Conservation (phyloP, 2,329 filamentous ascomycete genomes). For the Westerdykella ornata region DNA sequence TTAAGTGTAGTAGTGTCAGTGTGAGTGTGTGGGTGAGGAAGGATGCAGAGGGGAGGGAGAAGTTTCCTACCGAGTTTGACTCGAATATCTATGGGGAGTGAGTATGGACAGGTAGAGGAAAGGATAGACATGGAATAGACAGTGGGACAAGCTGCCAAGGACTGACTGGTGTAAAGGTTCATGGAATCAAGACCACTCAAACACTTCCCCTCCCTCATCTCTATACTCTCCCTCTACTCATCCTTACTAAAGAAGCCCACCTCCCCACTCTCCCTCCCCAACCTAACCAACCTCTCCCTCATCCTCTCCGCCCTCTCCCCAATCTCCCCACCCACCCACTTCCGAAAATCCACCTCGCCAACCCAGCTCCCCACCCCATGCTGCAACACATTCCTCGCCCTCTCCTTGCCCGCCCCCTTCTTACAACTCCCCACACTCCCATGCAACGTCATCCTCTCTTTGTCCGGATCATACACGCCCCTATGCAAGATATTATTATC, state of each 20-base stretch:
- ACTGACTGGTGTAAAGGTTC: too few species aligned
- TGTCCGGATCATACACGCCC: conserved; percentile 55
- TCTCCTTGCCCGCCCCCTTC: conserved; percentile 46
- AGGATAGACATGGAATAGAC: too few species aligned
- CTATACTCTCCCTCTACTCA: conserved; percentile 28
- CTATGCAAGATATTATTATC: conserved; percentile 82
- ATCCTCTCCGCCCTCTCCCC: conserved; percentile 54
- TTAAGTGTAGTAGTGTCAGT: conserved; percentile 45
- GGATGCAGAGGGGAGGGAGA: conserved; percentile 44
- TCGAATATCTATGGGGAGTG: conserved; percentile 24
- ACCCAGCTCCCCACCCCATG: conserved; percentile 66
- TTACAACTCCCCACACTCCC: conserved; percentile 58
- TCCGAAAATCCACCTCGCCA: conserved; percentile 49
- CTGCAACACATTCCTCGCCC: conserved; percentile 68
- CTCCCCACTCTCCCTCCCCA: conserved; percentile 55
- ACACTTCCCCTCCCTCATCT: too few species aligned
- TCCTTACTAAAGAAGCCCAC: conserved; percentile 50
- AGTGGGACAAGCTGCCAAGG: too few species aligned
- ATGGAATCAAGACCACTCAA: too few species aligned
- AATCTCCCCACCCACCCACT: conserved; percentile 35
- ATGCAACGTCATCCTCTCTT: conserved; percentile 64
- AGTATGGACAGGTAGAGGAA: too few species aligned
- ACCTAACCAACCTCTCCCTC: conserved; percentile 54
- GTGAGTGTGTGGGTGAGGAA: conserved; percentile 58
- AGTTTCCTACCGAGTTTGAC: conserved; percentile 33